phyloP scores from a whole-genome alignment of 106 monocot species.

The Xerophyta viscosa region DNA sequence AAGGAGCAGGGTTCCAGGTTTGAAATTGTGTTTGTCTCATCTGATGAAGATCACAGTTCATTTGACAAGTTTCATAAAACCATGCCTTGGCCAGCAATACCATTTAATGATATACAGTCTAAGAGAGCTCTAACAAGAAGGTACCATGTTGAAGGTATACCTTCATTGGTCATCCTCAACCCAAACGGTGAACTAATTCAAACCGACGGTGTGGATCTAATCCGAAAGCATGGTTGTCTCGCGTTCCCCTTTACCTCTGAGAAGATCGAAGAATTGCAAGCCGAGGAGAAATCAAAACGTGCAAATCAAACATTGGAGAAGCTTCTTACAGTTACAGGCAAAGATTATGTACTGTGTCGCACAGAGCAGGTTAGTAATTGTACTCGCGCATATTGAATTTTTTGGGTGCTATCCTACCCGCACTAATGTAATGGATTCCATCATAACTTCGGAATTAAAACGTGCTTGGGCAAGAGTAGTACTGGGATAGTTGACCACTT shows the following conservation, averaged over 20 bases:
- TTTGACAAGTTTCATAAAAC: constrained; percentile 37
- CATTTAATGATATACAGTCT: constrained; percentile 24
- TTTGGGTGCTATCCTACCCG: too few species aligned
- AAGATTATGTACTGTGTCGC: constrained; percentile 26
- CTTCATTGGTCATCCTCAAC: constrained; percentile 30
- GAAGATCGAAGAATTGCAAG: constrained; percentile 33
- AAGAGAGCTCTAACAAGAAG: constrained; percentile 26
- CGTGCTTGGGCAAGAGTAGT: too few species aligned
- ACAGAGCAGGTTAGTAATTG: constrained; percentile 26
- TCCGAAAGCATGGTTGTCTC: constrained; percentile 17
- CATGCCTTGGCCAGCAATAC: constrained; percentile 54
- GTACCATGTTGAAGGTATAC: constrained; percentile 45
- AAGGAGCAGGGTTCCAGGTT: constrained; percentile 26
- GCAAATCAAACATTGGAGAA: constrained; percentile 47
- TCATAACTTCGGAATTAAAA: too few species aligned
- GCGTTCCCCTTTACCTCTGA: constrained; percentile 34
- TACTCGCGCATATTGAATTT: too few species aligned
- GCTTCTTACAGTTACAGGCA: constrained; percentile 24
- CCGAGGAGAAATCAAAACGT: constrained; percentile 30
- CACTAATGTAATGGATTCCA: too few species aligned
- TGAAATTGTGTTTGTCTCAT: constrained; percentile 44
- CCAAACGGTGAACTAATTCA: constrained; percentile 17
- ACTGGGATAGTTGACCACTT: too few species aligned
- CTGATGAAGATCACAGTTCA: constrained; percentile 37
- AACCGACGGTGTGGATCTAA: constrained; percentile 27